Percentiles rank a stretch among this genome's conserved stretches.
Conservation (phyloP, 1,139 yeast genomes). For the Debaryomyces singareniensis region DNA sequence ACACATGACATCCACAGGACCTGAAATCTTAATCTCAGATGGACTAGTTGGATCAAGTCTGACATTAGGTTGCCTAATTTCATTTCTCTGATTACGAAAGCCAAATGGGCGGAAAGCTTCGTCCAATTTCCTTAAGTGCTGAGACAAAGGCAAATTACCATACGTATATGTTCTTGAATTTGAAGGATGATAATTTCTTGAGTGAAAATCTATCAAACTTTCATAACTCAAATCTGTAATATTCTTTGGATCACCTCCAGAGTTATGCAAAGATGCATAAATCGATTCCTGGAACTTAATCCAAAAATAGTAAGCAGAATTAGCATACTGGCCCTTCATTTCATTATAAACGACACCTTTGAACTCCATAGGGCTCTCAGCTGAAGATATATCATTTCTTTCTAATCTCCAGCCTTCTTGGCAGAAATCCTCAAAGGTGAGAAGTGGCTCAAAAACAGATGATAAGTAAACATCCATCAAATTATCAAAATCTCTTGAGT, state of each 20-base stretch:
- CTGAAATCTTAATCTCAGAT: constrained; percentile 38
- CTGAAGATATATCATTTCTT: constrained; percentile 54
- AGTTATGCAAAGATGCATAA: constrained; percentile 77
- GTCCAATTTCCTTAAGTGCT: constrained; percentile 56
- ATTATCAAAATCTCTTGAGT: constrained; percentile 71
- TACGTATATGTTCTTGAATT: constrained; percentile 84
- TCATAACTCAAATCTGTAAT: constrained; percentile 72
- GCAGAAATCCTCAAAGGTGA: constrained; percentile 72
- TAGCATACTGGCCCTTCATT: constrained; percentile 97
- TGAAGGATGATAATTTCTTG: constrained; percentile 77
- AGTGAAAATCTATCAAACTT: constrained; percentile 73
- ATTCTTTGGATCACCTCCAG: constrained; percentile 89
- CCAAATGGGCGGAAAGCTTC: constrained; percentile 51
- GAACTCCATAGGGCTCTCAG: constrained; percentile 54
- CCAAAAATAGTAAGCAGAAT: constrained; percentile 79
- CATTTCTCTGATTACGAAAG: constrained; percentile 24
- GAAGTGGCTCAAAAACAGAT: constrained; percentile 76
- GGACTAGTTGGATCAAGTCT: constrained; percentile 4
- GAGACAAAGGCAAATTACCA: constrained; percentile 65
- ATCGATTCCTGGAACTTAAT: constrained; percentile 79
- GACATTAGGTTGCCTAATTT: constrained; percentile 24
- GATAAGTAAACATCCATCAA: constrained; percentile 85
- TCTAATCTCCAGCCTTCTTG: constrained; percentile 99
- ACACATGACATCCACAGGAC: constrained; percentile 79
- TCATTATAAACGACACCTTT: constrained; percentile 98